Percentiles rank a stretch among this genome's conserved stretches.
These are phyloP conservation scores for Panaeolus cyanescens DNA, from an alignment of 768 basidiomycete genomes.

Conservation along the genomic window DNA sequence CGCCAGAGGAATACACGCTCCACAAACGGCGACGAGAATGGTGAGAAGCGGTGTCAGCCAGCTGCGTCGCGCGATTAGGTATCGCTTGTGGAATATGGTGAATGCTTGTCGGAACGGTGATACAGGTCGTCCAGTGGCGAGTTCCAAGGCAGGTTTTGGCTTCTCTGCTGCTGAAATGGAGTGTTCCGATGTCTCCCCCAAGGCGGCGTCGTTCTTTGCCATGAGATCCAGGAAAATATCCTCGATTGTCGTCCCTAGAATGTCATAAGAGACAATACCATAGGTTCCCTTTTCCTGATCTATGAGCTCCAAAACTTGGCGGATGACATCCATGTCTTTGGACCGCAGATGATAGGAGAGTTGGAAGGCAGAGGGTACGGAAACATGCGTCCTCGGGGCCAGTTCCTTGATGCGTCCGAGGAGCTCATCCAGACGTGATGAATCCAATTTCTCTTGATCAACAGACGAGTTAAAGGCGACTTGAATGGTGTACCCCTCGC, in stretches of 20 bases:
- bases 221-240: constrained; percentile 81
- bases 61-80: constrained; percentile 60
- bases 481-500: constrained; percentile 70
- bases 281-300: constrained; percentile 42
- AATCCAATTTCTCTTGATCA: constrained; percentile 28
- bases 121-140: constrained; percentile 53
- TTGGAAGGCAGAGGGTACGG: constrained; percentile 44
- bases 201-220: constrained; percentile 42
- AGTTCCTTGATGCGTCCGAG: constrained; percentile 43
- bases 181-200: constrained; percentile 16
- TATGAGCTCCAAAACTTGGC: constrained; percentile 55
- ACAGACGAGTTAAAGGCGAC: constrained; percentile 41
- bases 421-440: constrained; percentile 29
- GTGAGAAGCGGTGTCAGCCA: constrained; percentile 68
- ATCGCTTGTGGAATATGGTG: constrained; percentile 75
- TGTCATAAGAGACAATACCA: constrained; percentile 57
- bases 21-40: constrained; percentile 57
- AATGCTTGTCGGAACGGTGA: constrained; percentile 66
- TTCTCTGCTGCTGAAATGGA: constrained; percentile 19
- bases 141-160: constrained; percentile 30
- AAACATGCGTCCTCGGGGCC: constrained; percentile 45
- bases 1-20: constrained; percentile 66
- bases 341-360: constrained; percentile 60
- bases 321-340: constrained; percentile 56
- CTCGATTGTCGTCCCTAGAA: constrained; percentile 76